Percentiles rank a stretch among this genome's conserved stretches.
phyloP scores from a whole-genome alignment of 2,329 filamentous ascomycete genomes.

The Lasiodiplodia gonubiensis region DNA sequence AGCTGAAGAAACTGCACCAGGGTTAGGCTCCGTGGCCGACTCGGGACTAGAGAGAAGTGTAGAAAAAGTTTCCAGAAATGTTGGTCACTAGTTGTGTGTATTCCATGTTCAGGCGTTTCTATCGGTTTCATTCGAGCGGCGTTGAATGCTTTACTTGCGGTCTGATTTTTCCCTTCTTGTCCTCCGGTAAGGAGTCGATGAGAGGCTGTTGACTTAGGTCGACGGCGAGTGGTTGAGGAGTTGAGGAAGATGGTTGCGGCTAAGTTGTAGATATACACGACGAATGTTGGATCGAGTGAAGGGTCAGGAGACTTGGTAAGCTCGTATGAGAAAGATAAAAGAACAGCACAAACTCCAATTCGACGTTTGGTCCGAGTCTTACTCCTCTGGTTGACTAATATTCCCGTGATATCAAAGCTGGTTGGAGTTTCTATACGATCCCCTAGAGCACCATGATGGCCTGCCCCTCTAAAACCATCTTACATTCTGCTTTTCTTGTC shows the following conservation, averaged over 20 bases:
- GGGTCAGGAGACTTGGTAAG: neutral
- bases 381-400: neutral
- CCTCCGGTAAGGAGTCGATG: neutral
- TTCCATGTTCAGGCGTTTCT: neutral
- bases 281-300: neutral
- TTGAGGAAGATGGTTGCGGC: neutral
- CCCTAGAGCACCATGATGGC: neutral
- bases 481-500: neutral
- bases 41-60: neutral
- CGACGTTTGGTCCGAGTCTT: neutral
- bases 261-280: neutral
- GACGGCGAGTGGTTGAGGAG: neutral
- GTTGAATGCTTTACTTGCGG: neutral
- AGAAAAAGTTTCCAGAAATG: neutral
- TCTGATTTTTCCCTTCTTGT: neutral
- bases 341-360: neutral
- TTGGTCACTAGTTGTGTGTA: neutral
- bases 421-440: neutral
- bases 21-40: slow-evolving; percentile 46
- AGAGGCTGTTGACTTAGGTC: neutral
- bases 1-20: slow-evolving; percentile 84
- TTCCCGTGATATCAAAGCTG: neutral
- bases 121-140: neutral
- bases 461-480: neutral
- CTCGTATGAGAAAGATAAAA: neutral